Evolutionary conservation across 495 filamentous ascomycete genomes (phyloP).

Genomic region (Xylaria intraflava): DNA sequence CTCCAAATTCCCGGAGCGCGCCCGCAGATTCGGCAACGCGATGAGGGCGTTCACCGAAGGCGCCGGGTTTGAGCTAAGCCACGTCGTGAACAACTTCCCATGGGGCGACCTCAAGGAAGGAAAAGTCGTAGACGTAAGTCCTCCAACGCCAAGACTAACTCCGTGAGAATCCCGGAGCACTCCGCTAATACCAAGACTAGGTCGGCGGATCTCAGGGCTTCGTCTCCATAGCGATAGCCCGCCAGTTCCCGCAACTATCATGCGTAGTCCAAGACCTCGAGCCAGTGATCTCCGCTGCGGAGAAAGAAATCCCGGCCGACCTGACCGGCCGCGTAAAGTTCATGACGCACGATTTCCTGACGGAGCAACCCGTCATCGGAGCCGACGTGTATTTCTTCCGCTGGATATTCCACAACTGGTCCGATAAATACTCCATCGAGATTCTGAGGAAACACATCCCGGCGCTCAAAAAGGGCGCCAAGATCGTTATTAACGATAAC

Average conservation of each 20-base stretch:
- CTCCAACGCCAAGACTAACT: background rate
- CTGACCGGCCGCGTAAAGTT: constrained; percentile 32
- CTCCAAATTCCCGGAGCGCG: constrained; percentile 8
- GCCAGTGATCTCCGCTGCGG: constrained; percentile 5
- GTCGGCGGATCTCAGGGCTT: constrained; percentile 31
- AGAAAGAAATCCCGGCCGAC: constrained; percentile 5
- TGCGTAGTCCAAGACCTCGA: constrained; percentile 25
- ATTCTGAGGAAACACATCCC: constrained; percentile 36
- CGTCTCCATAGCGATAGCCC: constrained; percentile 24
- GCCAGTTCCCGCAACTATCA: constrained; percentile 20
- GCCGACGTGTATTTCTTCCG: constrained; percentile 49
- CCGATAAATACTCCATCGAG: constrained; percentile 29
- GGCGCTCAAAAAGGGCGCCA: constrained; percentile 29
- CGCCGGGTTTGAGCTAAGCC: constrained; percentile 3
- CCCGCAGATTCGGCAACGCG: constrained; percentile 9
- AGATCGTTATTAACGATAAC: constrained; percentile 38
- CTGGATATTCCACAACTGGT: constrained; percentile 44
- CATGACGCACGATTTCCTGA: constrained; percentile 41
- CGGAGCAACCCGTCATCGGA: constrained; percentile 31
- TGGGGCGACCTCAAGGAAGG: constrained; percentile 11
- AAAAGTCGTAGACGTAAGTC: constrained; percentile 18
- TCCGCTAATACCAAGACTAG: background rate
- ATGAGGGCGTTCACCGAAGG: constrained; percentile 13
- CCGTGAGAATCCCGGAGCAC: background rate
- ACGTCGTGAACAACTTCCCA: constrained; percentile 10